Conservation (phyloP, 2,329 filamentous ascomycete genomes). For the Ceratocystis lukuohia region DNA sequence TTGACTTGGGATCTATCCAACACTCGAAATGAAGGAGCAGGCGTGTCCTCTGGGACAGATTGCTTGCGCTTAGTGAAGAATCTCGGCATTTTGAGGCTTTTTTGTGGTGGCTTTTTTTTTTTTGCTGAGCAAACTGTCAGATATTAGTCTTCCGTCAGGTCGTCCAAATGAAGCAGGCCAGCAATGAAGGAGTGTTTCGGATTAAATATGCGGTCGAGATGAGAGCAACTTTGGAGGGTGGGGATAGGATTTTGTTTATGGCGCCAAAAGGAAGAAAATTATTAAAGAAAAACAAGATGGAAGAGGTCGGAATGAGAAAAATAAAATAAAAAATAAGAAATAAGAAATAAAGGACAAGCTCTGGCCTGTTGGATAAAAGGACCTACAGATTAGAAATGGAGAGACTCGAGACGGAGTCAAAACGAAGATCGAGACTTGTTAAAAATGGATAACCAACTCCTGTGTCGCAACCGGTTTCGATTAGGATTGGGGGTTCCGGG, state of each 20-base stretch:
- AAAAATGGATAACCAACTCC: neutral
- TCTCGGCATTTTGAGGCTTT: conserved; percentile 42
- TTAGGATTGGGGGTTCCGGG: conserved; percentile 1
- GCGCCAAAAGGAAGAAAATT: neutral
- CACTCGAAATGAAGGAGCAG: conserved; percentile 44
- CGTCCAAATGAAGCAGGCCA: neutral
- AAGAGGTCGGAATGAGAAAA: neutral
- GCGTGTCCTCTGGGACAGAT: conserved; percentile 39
- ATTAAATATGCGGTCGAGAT: neutral
- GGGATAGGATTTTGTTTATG: conserved; percentile 6
- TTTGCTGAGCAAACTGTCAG: neutral
- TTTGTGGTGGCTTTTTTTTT: conserved; percentile 2
- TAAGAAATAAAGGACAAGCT: neutral
- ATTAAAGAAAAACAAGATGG: neutral
- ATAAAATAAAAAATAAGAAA: neutral
- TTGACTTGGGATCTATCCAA: conserved; percentile 37
- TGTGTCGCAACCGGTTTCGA: conserved; percentile 4
- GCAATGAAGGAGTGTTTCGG: neutral
- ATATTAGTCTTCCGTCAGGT: neutral
- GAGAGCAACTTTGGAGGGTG: neutral
- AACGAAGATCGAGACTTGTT: neutral
- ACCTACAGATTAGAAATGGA: neutral
- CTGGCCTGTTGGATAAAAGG: neutral
- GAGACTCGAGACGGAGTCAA: neutral
- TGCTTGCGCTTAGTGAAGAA: conserved; percentile 51